Conservation (phyloP, 2,329 filamentous ascomycete species). For the Sporothrix sp. region DNA sequence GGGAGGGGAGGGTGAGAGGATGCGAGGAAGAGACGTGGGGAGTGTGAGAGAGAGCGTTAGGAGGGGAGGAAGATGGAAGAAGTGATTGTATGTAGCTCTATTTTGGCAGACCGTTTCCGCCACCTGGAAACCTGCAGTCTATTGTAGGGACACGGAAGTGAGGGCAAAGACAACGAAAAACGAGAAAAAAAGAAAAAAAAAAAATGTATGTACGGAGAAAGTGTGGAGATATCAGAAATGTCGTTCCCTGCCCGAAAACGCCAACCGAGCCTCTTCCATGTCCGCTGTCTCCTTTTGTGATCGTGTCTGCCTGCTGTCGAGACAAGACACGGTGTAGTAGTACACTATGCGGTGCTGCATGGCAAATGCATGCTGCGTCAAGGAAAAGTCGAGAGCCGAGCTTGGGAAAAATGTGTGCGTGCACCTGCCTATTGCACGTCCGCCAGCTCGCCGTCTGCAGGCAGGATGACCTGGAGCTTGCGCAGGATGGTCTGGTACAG, state of each 20-base stretch:
- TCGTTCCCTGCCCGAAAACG: background rate
- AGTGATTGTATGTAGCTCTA: constrained; percentile 2
- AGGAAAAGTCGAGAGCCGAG: too few relatives aligned
- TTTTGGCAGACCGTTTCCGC: constrained; percentile 1
- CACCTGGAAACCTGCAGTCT: background rate
- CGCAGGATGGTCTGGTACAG: constrained; percentile 83
- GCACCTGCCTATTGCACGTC: background rate
- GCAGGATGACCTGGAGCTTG: constrained; percentile 52
- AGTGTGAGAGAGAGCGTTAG: background rate
- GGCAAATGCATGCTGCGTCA: too few relatives aligned
- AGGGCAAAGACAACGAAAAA: too few relatives aligned
- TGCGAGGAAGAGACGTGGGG: background rate
- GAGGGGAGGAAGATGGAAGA: background rate
- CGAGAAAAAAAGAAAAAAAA: background rate
- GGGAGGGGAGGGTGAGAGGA: background rate
- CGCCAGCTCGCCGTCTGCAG: constrained; percentile 20
- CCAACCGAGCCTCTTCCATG: background rate
- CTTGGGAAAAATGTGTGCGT: too few relatives aligned
- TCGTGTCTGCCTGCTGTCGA: background rate
- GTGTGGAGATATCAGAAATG: constrained; percentile 6
- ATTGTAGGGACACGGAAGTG: too few relatives aligned
- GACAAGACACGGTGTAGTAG: too few relatives aligned
- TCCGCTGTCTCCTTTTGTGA: background rate
- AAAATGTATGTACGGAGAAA: constrained; percentile 2
- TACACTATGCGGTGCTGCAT: too few relatives aligned